Conservation (phyloP, 257 asterid genomes). For the Capsicum chinense region DNA sequence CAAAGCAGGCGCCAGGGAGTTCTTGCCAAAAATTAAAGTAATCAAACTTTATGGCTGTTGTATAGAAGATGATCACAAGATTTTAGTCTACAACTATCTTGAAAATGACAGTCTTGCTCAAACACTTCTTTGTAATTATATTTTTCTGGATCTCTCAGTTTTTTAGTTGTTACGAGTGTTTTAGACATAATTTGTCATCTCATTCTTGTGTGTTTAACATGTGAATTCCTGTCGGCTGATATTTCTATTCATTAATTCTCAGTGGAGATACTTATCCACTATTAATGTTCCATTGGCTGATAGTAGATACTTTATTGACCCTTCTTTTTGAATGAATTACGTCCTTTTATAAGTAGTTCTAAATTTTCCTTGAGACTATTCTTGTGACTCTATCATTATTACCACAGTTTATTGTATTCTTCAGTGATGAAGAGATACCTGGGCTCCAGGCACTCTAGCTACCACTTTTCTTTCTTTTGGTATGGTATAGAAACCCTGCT, state of each 20-base stretch:
- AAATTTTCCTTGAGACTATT: slow-evolving; percentile 90
- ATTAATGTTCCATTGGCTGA: neutral
- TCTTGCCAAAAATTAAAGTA: too few relatives aligned
- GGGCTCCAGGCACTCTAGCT: slow-evolving; percentile 95
- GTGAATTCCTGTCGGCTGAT: neutral
- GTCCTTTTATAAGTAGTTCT: slow-evolving; percentile 65
- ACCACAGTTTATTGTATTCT: slow-evolving; percentile 87
- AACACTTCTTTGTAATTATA: too few relatives aligned
- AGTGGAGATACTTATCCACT: slow-evolving; percentile 20
- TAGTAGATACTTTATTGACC: neutral
- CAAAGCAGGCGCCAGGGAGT: too few relatives aligned
- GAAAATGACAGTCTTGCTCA: too few relatives aligned
- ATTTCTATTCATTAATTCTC: slow-evolving; percentile 9
- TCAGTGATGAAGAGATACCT: slow-evolving; percentile 88
- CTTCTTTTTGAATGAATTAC: neutral
- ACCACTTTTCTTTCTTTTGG: slow-evolving; percentile 95
- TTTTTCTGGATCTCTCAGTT: too few relatives aligned
- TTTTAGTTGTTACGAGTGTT: too few relatives aligned
- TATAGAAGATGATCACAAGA: too few relatives aligned
- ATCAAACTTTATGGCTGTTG: too few relatives aligned
- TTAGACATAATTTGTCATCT: neutral
- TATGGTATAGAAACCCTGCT: slow-evolving; percentile 35
- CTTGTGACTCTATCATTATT: slow-evolving; percentile 75
- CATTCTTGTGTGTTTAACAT: neutral
- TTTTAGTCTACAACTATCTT: too few relatives aligned